Conservation (phyloP, 495 filamentous ascomycete genomes). For the Stereocaulon alpinum region DNA sequence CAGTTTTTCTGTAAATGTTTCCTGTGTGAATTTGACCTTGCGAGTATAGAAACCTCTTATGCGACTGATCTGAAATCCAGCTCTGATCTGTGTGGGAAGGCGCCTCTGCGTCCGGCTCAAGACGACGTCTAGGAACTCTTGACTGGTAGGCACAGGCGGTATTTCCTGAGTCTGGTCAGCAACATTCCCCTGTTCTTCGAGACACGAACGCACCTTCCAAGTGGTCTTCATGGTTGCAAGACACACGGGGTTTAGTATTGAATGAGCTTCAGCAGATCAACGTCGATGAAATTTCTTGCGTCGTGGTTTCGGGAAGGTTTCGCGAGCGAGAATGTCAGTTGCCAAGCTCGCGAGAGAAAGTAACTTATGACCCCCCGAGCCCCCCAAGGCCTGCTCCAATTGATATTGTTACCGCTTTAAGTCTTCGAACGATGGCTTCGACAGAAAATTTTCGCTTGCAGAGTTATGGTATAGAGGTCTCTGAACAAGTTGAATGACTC, state of each 20-base stretch:
- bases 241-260: too few relatives aligned
- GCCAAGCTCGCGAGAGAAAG: too few relatives aligned
- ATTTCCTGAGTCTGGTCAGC: conserved; percentile 40
- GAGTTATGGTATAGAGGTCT: too few relatives aligned
- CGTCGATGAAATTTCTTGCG: too few relatives aligned
- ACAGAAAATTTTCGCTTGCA: too few relatives aligned
- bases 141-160: conserved; percentile 79
- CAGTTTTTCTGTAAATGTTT: conserved; percentile 93
- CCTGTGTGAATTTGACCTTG: conserved; percentile 98
- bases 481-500: too few relatives aligned
- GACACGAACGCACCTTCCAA: conserved; percentile 38
- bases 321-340: background rate
- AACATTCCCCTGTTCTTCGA: background rate
- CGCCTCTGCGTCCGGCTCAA: conserved; percentile 89
- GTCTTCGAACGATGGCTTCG: too few relatives aligned
- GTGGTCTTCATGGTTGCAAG: conserved; percentile 52
- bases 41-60: conserved; percentile 94
- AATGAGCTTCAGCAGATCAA: too few relatives aligned
- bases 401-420: too few relatives aligned
- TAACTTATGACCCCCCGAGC: too few relatives aligned
- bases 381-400: too few relatives aligned
- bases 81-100: conserved; percentile 88
- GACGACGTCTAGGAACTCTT: conserved; percentile 97
- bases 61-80: conserved; percentile 93
- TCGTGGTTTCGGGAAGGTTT: background rate